Conservation (phyloP, 73 alveolate genomes). For the Paramecium sonneborni region DNA sequence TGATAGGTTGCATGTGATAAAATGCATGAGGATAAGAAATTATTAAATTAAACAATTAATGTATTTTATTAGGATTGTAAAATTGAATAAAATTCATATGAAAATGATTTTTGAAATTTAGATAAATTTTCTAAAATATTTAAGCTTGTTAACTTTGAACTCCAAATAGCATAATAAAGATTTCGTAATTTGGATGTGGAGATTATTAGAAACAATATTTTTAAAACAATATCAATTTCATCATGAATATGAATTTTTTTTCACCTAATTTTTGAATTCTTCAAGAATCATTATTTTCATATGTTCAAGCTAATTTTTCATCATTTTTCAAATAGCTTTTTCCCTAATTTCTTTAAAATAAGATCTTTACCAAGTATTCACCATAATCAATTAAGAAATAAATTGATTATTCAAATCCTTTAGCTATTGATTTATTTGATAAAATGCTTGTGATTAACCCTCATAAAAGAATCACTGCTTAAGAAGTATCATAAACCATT, state of each 20-base stretch:
- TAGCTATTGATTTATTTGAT: constrained; percentile 10
- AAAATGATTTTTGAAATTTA: too few species aligned
- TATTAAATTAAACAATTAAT: too few species aligned
- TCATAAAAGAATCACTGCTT: neutral
- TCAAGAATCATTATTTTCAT: constrained; percentile 29
- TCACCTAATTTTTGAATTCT: constrained; percentile 45
- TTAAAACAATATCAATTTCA: too few species aligned
- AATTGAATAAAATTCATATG: too few species aligned
- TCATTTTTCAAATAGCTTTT: constrained; percentile 24
- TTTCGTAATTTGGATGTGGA: too few species aligned
- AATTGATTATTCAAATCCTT: constrained; percentile 34
- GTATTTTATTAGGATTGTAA: too few species aligned
- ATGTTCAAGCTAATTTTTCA: neutral
- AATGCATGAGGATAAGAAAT: too few species aligned
- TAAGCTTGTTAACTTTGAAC: too few species aligned
- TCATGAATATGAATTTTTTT: neutral
- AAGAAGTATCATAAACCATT: constrained; percentile 2
- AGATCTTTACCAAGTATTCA: constrained; percentile 36
- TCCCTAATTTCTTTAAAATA: constrained; percentile 56
- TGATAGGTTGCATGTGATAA: too few species aligned
- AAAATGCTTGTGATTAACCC: neutral
- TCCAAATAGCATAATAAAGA: too few species aligned
- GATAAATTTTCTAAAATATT: too few species aligned
- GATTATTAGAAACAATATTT: too few species aligned
- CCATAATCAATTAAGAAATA: neutral